A percentile compares a stretch with the other conserved stretches of the same genome.
These are phyloP conservation scores for Diaporthe citrichinensis DNA, from an alignment of 2,329 filamentous ascomycete genomes.

Conservation along the genomic window DNA sequence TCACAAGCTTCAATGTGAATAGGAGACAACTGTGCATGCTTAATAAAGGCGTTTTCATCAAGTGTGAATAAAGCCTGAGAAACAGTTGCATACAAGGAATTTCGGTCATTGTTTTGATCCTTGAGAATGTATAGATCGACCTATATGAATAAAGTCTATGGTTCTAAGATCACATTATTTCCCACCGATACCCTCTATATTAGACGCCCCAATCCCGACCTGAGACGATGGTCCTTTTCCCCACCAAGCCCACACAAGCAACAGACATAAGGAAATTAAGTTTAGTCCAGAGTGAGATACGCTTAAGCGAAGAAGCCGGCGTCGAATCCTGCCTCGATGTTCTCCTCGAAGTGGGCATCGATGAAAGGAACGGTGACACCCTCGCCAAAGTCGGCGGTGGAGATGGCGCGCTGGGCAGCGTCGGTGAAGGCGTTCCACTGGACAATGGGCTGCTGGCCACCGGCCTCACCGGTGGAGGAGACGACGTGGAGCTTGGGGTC, in stretches of 20 bases:
- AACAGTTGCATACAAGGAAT: background rate
- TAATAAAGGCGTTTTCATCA: background rate
- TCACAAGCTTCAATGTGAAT: background rate
- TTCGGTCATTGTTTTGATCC: background rate
- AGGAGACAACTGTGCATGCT: too few relatives aligned
- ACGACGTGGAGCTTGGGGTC: slow-evolving; percentile 19
- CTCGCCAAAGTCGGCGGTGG: slow-evolving; percentile 17
- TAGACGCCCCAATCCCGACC: slow-evolving; percentile 4
- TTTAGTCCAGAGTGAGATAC: background rate
- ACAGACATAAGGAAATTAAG: slow-evolving; percentile 3
- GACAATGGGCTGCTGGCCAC: slow-evolving; percentile 21
- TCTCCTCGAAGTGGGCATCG: slow-evolving; percentile 3
- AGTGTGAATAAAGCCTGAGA: too few relatives aligned
- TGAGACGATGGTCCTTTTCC: background rate
- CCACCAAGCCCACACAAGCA: slow-evolving; percentile 5
- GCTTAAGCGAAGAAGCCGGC: slow-evolving; percentile 23
- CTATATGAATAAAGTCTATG: background rate
- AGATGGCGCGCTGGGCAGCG: slow-evolving; percentile 1
- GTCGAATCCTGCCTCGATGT: slow-evolving; percentile 16
- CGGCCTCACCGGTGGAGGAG: slow-evolving; percentile 4
- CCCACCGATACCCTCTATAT: background rate
- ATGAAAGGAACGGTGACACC: slow-evolving; percentile 21
- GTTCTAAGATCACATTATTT: slow-evolving; percentile 16
- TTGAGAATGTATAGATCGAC: background rate
- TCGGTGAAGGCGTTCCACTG: slow-evolving; percentile 23